Evolutionary conservation across 2,329 filamentous ascomycete genomes (phyloP).

Genomic region (Fusarium domesticum): DNA sequence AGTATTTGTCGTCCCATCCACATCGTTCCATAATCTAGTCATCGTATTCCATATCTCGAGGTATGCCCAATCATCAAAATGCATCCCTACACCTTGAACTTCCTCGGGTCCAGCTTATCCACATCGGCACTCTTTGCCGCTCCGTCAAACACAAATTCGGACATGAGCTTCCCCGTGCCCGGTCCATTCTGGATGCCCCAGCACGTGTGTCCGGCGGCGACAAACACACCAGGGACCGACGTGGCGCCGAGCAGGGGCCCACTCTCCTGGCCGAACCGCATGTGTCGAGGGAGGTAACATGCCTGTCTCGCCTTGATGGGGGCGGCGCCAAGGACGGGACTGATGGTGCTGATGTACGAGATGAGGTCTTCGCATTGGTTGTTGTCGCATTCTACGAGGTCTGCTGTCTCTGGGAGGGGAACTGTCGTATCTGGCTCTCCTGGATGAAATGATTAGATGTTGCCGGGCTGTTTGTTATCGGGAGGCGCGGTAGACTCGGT

Average conservation of each 20-base stretch:
- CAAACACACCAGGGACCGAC: constrained; percentile 66
- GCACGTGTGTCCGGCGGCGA: constrained; percentile 91
- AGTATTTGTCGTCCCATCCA: too few relatives aligned
- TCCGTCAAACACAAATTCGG: constrained; percentile 75
- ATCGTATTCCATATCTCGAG: background rate
- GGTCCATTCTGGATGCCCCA: constrained; percentile 98
- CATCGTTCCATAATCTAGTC: too few relatives aligned
- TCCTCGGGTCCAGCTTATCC: constrained; percentile 63
- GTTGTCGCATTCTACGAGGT: constrained; percentile 72
- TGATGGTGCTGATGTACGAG: constrained; percentile 68
- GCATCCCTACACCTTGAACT: constrained; percentile 49
- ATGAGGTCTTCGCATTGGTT: constrained; percentile 80
- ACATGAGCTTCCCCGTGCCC: constrained; percentile 77
- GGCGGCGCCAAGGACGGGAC: constrained; percentile 63
- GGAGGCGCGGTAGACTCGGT: background rate
- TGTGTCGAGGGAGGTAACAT: constrained; percentile 85
- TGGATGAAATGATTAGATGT: constrained; percentile 25
- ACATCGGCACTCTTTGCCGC: constrained; percentile 65
- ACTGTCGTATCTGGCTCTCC: constrained; percentile 74
- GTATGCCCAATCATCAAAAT: background rate
- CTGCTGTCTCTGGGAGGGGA: constrained; percentile 72
- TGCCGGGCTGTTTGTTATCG: background rate
- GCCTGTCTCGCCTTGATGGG: constrained; percentile 76
- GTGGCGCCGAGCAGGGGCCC: constrained; percentile 78
- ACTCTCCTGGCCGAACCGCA: constrained; percentile 55